Percentiles rank a stretch among this genome's conserved stretches.
Conservation (phyloP, 2,329 filamentous ascomycete species). For the Clarireedia paspali region DNA sequence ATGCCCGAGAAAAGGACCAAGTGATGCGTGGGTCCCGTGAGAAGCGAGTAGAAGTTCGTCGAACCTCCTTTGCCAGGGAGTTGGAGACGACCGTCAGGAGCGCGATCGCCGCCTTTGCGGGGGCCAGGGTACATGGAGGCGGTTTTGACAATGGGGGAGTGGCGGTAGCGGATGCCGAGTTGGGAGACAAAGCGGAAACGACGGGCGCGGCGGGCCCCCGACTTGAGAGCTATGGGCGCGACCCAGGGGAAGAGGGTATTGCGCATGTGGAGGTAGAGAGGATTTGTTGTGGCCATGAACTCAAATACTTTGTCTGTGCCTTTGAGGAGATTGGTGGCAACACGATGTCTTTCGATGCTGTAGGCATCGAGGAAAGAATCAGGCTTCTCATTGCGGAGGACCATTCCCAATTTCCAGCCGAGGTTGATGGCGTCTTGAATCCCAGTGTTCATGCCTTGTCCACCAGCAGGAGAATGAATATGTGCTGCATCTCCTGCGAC, state of each 20-base stretch:
- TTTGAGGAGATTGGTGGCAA: constrained; percentile 36
- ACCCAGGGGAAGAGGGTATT: constrained; percentile 35
- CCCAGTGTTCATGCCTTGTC: constrained; percentile 33
- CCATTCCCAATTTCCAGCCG: constrained; percentile 30
- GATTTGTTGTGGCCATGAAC: constrained; percentile 31
- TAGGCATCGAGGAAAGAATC: constrained; percentile 40
- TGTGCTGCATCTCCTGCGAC: constrained; percentile 33
- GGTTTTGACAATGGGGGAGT: constrained; percentile 32
- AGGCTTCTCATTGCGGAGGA: constrained; percentile 27
- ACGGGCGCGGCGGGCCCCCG: constrained; percentile 14
- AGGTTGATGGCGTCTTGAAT: constrained; percentile 31
- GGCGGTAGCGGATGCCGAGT: constrained; percentile 36
- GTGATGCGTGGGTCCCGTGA: constrained; percentile 23
- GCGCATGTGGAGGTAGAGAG: constrained; percentile 32
- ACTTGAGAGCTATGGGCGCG: constrained; percentile 30
- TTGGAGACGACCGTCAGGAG: constrained; percentile 32
- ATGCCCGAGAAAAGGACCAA: constrained; percentile 30
- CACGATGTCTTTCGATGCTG: constrained; percentile 37
- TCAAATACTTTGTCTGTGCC: constrained; percentile 37
- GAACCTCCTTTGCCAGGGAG: constrained; percentile 7
- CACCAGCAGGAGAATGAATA: constrained; percentile 31
- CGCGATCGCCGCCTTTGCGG: constrained; percentile 40
- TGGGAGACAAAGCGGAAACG: constrained; percentile 34
- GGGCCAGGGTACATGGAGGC: constrained; percentile 28
- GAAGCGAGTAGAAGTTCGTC: constrained; percentile 24